Evolutionary conservation across 2,329 filamentous ascomycete genomes (phyloP), one percentile per base, ranked within the genome.

Genomic region (Sarocladium oryzae): DNA sequence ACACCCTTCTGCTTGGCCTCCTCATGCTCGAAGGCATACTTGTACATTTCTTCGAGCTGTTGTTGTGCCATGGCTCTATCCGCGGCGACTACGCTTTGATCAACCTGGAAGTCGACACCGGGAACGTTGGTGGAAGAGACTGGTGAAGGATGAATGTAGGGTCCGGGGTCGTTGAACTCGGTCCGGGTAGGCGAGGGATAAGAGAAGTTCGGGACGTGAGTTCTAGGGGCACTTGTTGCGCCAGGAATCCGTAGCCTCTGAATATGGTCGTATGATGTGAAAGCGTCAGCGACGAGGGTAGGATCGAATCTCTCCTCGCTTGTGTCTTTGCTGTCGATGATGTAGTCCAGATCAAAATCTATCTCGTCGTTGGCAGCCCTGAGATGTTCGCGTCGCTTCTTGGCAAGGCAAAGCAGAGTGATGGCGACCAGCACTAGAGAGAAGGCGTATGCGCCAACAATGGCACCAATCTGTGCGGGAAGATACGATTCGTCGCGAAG

Each of bases 1-100:
- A 79, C 62, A 28, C 82, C 81, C 45, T 73, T 74, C 56, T 76
- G 72, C 65, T 84, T 85, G 49, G 81, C 81, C 53, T 79, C 81
- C 61, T 96, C 91, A 60, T 95, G 88, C 66, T 90, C 89, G 84
- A 96, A 86, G 56, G 96, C 91, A 58, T 90, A 86, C 55, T 85
- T 89, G 69, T 96, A 97, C 65, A 97, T 83, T 60, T 88, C 83
- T 66, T 96, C 90, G 67, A 96, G 83, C 65, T 96, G 88, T 57
- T 85, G 77, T 66, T 93, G 84, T 56, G 88, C 84, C 72, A 85
- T 85, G 61, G 79, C 76, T 64, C 79, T 82, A 68, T 96, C 88
- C 54, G 81, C 78, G 53, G 85, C 80, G 21, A 96, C 78, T 15
- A 96, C 79, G 53, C 77, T 78, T 53, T 86, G 83, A 65, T 96